These are phyloP conservation scores for Forsythia suspensa DNA, from an alignment of 257 asterid species.

Conservation along the genomic window DNA sequence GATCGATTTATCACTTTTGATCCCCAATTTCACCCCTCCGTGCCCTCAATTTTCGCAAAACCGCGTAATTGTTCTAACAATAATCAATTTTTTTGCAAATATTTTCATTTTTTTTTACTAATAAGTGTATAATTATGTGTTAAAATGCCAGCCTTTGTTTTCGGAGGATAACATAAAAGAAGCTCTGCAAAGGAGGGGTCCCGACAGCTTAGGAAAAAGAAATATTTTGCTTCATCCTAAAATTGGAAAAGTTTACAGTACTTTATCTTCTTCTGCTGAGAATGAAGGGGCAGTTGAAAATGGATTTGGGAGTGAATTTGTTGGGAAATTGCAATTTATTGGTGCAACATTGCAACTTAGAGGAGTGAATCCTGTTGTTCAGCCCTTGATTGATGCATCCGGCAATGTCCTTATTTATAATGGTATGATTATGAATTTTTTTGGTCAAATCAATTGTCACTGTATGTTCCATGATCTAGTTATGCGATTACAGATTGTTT, in stretches of 20 bases:
- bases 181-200: constrained; percentile 80
- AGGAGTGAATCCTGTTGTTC: constrained; percentile 66
- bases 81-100: background rate
- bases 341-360: constrained; percentile 95
- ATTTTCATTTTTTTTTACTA: constrained; percentile 5
- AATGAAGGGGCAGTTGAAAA: constrained; percentile 32
- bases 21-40: constrained; percentile 40
- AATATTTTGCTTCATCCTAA: constrained; percentile 38
- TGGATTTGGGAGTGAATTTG: constrained; percentile 27
- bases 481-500: background rate
- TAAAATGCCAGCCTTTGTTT: constrained; percentile 35
- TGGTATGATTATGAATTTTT: constrained; percentile 41
- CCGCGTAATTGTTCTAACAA: constrained; percentile 29
- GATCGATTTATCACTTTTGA: constrained; percentile 42
- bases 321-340: constrained; percentile 53
- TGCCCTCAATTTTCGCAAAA: constrained; percentile 32
- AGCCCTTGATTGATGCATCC: constrained; percentile 70
- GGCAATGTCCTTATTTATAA: constrained; percentile 87
- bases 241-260: constrained; percentile 18
- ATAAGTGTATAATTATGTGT: background rate
- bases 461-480: background rate
- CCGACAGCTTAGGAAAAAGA: constrained; percentile 76
- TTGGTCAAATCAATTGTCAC: background rate
- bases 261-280: constrained; percentile 26
- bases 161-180: constrained; percentile 58